Conservation (phyloP, 805 yeast species). For the Candida maesae region DNA sequence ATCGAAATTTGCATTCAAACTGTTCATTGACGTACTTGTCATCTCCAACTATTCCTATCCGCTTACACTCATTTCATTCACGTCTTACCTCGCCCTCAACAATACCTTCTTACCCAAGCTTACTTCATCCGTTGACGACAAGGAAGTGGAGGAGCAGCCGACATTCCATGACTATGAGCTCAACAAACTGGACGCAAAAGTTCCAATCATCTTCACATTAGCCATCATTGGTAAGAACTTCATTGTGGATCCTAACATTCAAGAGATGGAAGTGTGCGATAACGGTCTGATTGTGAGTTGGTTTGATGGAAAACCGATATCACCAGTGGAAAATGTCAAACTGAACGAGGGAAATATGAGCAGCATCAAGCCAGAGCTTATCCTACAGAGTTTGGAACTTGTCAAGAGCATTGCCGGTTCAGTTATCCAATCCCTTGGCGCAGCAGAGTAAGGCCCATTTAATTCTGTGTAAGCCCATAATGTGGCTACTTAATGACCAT, state of each 20-base stretch:
- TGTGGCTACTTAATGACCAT: too few species aligned
- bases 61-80: slow-evolving; percentile 72
- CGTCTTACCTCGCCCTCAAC: slow-evolving; percentile 75
- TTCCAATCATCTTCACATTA: slow-evolving; percentile 73
- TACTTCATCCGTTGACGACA: slow-evolving; percentile 62
- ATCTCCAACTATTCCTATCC: slow-evolving; percentile 80
- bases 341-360: slow-evolving; percentile 49
- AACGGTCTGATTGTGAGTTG: slow-evolving; percentile 76
- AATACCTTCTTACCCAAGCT: slow-evolving; percentile 74
- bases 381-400: slow-evolving; percentile 53
- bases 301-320: slow-evolving; percentile 58
- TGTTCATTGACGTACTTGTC: slow-evolving; percentile 77
- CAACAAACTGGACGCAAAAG: slow-evolving; percentile 58
- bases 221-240: slow-evolving; percentile 68
- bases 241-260: slow-evolving; percentile 81
- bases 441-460: slow-evolving; percentile 7
- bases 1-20: slow-evolving; percentile 67
- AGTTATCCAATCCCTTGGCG: slow-evolving; percentile 39
- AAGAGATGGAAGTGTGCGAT: slow-evolving; percentile 85
- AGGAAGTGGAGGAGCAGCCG: slow-evolving; percentile 76
- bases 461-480: too few species aligned
- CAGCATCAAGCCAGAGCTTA: slow-evolving; percentile 47
- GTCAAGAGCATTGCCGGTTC: slow-evolving; percentile 58
- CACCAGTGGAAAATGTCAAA: slow-evolving; percentile 72
- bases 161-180: slow-evolving; percentile 81